A percentile compares a stretch with the other conserved stretches of the same genome.
phyloP scores from a whole-genome alignment of 2,329 filamentous ascomycete genomes.

The Metarhizium album region DNA sequence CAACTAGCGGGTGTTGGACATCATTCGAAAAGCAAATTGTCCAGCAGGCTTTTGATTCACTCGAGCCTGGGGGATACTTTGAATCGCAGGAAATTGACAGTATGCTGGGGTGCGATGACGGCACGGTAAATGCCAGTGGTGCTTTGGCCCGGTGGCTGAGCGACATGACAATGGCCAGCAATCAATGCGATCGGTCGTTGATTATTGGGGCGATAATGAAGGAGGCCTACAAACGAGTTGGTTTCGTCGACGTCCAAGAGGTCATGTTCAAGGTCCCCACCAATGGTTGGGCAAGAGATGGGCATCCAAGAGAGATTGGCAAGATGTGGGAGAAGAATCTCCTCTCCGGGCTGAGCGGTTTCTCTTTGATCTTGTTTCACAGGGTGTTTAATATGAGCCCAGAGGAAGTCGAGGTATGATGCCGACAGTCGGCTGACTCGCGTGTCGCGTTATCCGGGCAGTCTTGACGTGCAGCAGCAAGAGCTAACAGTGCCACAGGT shows the following conservation, averaged over 20 bases:
- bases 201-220: conserved; percentile 23
- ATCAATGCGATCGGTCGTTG: conserved; percentile 26
- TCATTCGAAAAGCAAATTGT: conserved; percentile 40
- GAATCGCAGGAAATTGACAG: conserved; percentile 40
- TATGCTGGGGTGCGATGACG: conserved; percentile 32
- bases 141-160: conserved; percentile 29
- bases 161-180: conserved; percentile 29
- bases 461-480: neutral
- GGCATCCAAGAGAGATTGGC: conserved; percentile 31
- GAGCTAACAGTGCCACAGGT: conserved; percentile 23
- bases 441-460: neutral
- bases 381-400: conserved; percentile 28
- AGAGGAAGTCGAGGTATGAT: conserved; percentile 38
- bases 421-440: neutral
- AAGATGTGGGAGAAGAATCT: conserved; percentile 34
- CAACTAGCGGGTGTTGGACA: conserved; percentile 38
- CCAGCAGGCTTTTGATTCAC: conserved; percentile 35
- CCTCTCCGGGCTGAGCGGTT: conserved; percentile 31
- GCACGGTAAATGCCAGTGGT: conserved; percentile 26
- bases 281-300: conserved; percentile 41
- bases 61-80: conserved; percentile 42
- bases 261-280: conserved; percentile 42
- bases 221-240: conserved; percentile 32
- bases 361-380: conserved; percentile 30
- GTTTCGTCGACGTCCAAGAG: conserved; percentile 45